These are phyloP conservation scores for Novymonas esmeraldas DNA, from an alignment of 208 protist species.

Conservation along the genomic window DNA sequence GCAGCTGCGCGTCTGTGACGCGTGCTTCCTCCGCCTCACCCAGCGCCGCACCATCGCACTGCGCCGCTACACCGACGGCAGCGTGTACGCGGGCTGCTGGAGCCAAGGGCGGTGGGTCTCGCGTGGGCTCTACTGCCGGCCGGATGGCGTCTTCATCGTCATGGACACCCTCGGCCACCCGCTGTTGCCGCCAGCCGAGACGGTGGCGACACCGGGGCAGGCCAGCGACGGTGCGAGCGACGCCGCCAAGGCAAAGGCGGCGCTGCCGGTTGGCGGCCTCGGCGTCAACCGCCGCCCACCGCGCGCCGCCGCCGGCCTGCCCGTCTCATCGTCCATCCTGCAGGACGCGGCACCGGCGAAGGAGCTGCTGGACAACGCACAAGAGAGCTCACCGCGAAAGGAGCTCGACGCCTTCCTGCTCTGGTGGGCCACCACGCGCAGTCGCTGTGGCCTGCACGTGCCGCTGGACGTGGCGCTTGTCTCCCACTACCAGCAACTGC, in stretches of 20 bases:
- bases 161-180: constrained; percentile 62
- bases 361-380: constrained; percentile 43
- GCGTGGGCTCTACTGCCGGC: constrained; percentile 73
- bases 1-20: constrained; percentile 75
- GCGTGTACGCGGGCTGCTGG: constrained; percentile 85
- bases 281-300: constrained; percentile 10
- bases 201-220: constrained; percentile 1
- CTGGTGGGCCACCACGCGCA: constrained; percentile 68
- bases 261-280: too few species aligned
- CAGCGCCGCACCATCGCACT: constrained; percentile 75
- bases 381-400: constrained; percentile 43
- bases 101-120: constrained; percentile 72
- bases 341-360: constrained; percentile 51
- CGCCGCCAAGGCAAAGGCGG: constrained; percentile 2
- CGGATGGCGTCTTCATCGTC: constrained; percentile 73
- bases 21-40: constrained; percentile 67
- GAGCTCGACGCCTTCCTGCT: constrained; percentile 72
- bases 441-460: constrained; percentile 43
- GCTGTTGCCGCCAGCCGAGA: constrained; percentile 23
- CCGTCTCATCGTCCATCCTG: constrained; percentile 31
- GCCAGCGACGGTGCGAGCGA: background rate
- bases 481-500: constrained; percentile 33
- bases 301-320: constrained; percentile 16
- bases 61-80: constrained; percentile 56
- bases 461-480: constrained; percentile 56